These are phyloP conservation scores for Barnettozyma sp. DNA, from an alignment of 805 yeast genomes.

Conservation along the genomic window DNA sequence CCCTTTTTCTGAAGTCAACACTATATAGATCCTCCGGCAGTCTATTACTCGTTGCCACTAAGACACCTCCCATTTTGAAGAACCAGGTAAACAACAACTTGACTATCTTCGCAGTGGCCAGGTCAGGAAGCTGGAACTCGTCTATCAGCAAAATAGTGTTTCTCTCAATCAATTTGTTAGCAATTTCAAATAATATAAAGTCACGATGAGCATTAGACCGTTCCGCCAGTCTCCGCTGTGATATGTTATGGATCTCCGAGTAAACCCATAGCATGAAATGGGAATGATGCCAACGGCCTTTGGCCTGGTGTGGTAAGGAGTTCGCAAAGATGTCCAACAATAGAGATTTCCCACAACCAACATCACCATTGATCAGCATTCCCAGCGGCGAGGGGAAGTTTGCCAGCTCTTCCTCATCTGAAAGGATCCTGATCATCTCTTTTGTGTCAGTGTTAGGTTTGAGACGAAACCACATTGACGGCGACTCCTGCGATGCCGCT, in stretches of 20 bases:
- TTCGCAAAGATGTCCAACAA: slow-evolving; percentile 65
- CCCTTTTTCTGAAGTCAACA: slow-evolving; percentile 52
- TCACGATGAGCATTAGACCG: slow-evolving; percentile 47
- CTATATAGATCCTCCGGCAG: slow-evolving; percentile 67
- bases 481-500: slow-evolving; percentile 1
- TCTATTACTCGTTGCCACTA: slow-evolving; percentile 68
- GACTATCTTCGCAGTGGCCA: slow-evolving; percentile 65
- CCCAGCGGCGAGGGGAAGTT: slow-evolving; percentile 59
- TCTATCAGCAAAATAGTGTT: slow-evolving; percentile 58
- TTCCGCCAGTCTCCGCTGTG: slow-evolving; percentile 34
- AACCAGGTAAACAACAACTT: slow-evolving; percentile 59
- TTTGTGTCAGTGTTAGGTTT: slow-evolving; percentile 14
- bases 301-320: slow-evolving; percentile 54
- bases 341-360: slow-evolving; percentile 73
- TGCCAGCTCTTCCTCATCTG: slow-evolving; percentile 54
- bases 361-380: slow-evolving; percentile 54
- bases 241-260: slow-evolving; percentile 50
- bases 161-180: slow-evolving; percentile 51
- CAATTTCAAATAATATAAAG: slow-evolving; percentile 57
- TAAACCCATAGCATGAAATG: slow-evolving; percentile 65
- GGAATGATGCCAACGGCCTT: slow-evolving; percentile 65
- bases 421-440: slow-evolving; percentile 42
- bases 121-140: slow-evolving; percentile 73
- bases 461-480: slow-evolving; percentile 3
- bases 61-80: slow-evolving; percentile 67